Evolutionary conservation across 345 rosid species (phyloP), one percentile per base, ranked within the genome.

Genomic region (Heritiera fomes): DNA sequence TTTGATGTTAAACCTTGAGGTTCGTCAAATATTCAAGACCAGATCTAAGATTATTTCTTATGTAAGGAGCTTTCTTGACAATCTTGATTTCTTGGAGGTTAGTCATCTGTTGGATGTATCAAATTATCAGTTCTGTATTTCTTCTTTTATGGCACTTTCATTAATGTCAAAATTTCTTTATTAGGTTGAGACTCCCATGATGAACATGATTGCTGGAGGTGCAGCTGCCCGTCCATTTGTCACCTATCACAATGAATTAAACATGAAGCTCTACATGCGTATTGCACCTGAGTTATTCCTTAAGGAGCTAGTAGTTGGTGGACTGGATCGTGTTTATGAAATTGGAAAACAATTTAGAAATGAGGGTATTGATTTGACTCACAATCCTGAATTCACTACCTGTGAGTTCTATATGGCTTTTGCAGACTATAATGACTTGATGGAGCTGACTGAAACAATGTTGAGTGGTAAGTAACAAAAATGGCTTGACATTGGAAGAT

Each of bases 351-450:
- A 97, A 80, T 94, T 97, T 73, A 90, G 98, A 80, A 97, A 97
- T 70, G 98, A 97, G 91, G 98, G 99, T 15, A 97, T 94, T 79
- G 99, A 97, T 85, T 81, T 97, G 87, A 97, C 99, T 20, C 98
- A 97, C 80, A 97, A 97, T 81, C 98, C 99, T 14, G 98, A 97
- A 86, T 97, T 94, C 85, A 94, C 99, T 68, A 94, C 98, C 73
- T 97, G 98, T 73, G 99, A 97, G 86, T 97, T 97, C 85, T 97
- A 97, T 77, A 94, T 94, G 99, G 99, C 98, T n/a, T 97, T 74
- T 65, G 98, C 98, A 0, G 99, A 94, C 85, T 96, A 96, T 86
- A 85, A 96, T 59, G 99, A 96, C 81, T 65, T 96, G 85, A 96
- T 96, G 98, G 84, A 83, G 53, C 92, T 96, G 68, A 96, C 98